These are phyloP conservation scores for Colletotrichum sp. DNA, from an alignment of 2,329 filamentous ascomycete species.

Conservation along the genomic window DNA sequence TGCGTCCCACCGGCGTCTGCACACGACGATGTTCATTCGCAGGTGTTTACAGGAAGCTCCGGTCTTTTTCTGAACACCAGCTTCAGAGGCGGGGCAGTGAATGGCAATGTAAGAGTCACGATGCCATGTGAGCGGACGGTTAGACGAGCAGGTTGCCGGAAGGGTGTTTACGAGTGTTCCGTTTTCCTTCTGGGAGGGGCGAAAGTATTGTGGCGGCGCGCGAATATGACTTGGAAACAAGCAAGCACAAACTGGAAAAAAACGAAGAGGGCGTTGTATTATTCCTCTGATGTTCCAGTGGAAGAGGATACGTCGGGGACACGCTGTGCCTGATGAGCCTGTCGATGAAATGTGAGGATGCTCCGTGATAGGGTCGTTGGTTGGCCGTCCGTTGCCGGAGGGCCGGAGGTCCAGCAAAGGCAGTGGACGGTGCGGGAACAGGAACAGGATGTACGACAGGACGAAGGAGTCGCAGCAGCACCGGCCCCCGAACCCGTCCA, in stretches of 20 bases:
- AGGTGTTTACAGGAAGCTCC: neutral
- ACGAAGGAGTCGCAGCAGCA: neutral
- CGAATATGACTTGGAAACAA: neutral
- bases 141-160: neutral
- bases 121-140: neutral
- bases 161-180: neutral
- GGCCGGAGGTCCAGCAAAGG: neutral
- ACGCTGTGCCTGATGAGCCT: slow-evolving; percentile 6
- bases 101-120: neutral
- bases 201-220: neutral
- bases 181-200: neutral
- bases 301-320: neutral
- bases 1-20: neutral
- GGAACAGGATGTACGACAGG: neutral
- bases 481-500: neutral
- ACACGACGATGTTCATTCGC: neutral
- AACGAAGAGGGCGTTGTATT: neutral
- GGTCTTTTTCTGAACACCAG: neutral
- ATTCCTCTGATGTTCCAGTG: neutral
- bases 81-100: neutral
- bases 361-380: neutral
- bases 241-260: neutral
- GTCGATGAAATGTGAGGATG: neutral
- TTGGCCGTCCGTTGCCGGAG: neutral
- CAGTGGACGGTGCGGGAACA: neutral